Evolutionary conservation across 768 basidiomycete species (phyloP).

Genomic region (Leccinum broughii): DNA sequence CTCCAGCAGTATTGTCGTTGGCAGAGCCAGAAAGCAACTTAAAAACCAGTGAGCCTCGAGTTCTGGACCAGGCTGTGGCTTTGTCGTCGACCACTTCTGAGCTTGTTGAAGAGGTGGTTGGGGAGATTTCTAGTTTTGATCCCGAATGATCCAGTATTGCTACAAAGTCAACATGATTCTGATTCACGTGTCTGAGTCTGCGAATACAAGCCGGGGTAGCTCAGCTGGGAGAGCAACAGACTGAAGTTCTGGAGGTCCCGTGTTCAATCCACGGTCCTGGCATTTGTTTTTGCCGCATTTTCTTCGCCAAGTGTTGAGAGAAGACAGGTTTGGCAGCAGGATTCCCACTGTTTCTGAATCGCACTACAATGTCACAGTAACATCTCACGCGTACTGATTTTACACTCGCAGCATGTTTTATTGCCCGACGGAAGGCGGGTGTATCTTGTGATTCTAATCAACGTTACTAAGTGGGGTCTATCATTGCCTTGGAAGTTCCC

Average conservation of each 20-base stretch:
- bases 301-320: background rate
- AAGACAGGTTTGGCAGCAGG: no score
- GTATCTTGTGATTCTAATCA: background rate
- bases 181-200: background rate
- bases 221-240: conserved; percentile 78
- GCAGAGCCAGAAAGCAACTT: conserved; percentile 22
- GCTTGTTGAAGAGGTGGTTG: conserved; percentile 30
- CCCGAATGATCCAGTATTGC: conserved; percentile 11
- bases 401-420: background rate
- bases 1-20: conserved; percentile 38
- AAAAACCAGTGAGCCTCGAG: background rate
- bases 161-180: background rate
- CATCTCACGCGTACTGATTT: no score
- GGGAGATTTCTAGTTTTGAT: conserved; percentile 30
- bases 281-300: conserved; percentile 29
- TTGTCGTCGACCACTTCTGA: conserved; percentile 38
- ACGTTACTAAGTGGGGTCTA: background rate
- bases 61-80: conserved; percentile 21
- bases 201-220: conserved; percentile 51
- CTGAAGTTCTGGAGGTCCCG: conserved; percentile 65
- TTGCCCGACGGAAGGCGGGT: background rate
- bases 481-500: background rate
- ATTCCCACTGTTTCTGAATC: background rate
- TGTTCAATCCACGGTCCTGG: conserved; percentile 59
- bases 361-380: background rate